Evolutionary conservation across 441 rosid genomes (phyloP), one percentile per base, ranked within the genome.

Genomic region (Euphorbia corollata): DNA sequence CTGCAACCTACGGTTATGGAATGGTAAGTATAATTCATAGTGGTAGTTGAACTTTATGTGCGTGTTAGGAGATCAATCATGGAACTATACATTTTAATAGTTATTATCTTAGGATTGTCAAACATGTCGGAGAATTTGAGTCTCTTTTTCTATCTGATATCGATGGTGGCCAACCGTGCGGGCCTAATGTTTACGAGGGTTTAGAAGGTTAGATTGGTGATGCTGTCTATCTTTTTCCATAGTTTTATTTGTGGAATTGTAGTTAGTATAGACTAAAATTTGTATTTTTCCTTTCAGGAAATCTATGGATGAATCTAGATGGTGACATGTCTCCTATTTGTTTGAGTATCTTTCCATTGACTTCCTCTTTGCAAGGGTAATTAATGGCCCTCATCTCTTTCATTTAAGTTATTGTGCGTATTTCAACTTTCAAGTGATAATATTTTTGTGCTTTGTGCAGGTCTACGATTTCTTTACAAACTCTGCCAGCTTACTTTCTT

Each of bases 281-380:
- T 79, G n/a, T 41, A 58, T 69, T 70, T 50, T 54, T 38, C 48
- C 71, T 78, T 84, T 50, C 71, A 91, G 97, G 97, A 47, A 89
- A 91, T 76, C 83, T 89, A 19, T 91, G 96, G 96, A 89, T 91
- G 94, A 91, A 91, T 77, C 82, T 89, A 79, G 98, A 91, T 70
- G 98, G 98, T 64, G 81, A 78, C 73, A 83, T 86, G 74, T 89
- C 98, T 77, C 96, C 96, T 56, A 78, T 91, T 76, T 91, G 92
- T 77, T 74, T 91, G 83, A 86, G 81, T 81, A 86, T 91, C 78
- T 80, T 89, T 74, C 85, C 87, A 63, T 66, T 87, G 74, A 85
- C 84, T 72, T 87, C 84, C 75, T 83, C 91, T 68, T 84, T 85
- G 71, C 59, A 64, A 50, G 84, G 75, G 98, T 89, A 78, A 79